Evolutionary conservation across 1,139 yeast species (phyloP).

Genomic region (Saccharomyces hybrid): DNA sequence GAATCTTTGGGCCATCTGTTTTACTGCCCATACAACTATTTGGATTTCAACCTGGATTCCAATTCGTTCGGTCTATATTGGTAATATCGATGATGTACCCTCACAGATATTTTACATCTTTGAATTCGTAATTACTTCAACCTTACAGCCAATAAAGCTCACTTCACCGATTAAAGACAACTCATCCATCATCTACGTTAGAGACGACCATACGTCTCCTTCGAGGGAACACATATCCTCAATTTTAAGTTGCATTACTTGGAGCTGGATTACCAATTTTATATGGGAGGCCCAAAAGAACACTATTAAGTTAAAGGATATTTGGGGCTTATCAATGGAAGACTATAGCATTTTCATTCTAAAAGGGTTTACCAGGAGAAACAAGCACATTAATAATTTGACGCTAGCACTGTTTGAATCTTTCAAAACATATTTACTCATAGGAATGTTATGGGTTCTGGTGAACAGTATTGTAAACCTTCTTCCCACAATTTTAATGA

Average conservation of each 20-base stretch:
- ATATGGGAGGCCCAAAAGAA: conserved; percentile 6
- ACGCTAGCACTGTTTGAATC: not conserved
- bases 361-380: conserved; percentile 5
- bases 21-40: conserved; percentile 48
- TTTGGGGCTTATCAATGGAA: conserved; percentile 1
- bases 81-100: conserved; percentile 34
- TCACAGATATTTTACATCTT: conserved; percentile 38
- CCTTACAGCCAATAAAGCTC: conserved; percentile 44
- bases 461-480: not conserved
- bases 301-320: conserved; percentile 2
- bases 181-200: conserved; percentile 44
- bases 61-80: conserved; percentile 58
- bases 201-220: conserved; percentile 44
- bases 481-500: conserved; percentile 2
- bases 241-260: conserved; percentile 54
- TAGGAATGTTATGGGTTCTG: not conserved
- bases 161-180: conserved; percentile 61
- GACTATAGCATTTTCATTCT: conserved; percentile 1
- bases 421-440: not conserved
- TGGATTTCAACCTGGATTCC: conserved; percentile 47
- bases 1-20: conserved; percentile 62
- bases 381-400: not conserved
- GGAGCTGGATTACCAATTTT: conserved; percentile 33
- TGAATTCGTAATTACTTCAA: conserved; percentile 40
- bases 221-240: conserved; percentile 69